These are phyloP conservation scores for Rostrohypoxylon terebratum DNA, from an alignment of 495 filamentous ascomycete species.

Conservation along the genomic window DNA sequence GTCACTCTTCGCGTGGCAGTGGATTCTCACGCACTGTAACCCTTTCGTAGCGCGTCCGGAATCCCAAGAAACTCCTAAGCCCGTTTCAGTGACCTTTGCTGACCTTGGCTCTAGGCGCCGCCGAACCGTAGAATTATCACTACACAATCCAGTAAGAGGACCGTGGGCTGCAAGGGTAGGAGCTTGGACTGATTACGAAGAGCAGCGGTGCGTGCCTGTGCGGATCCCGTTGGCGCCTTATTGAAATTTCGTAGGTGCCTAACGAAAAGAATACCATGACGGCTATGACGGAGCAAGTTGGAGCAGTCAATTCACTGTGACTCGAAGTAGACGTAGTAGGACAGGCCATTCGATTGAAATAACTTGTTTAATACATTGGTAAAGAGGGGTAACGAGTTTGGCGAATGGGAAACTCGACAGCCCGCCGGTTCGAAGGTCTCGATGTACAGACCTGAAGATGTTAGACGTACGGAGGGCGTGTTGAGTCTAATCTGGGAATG, in stretches of 20 bases:
- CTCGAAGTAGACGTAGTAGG: constrained; percentile 30
- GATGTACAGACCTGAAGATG: constrained; percentile 23
- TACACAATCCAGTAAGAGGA: constrained; percentile 24
- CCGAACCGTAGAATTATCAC: constrained; percentile 30
- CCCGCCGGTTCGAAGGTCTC: constrained; percentile 43
- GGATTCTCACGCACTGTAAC: constrained; percentile 47
- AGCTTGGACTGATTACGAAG: constrained; percentile 16
- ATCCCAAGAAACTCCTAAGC: constrained; percentile 34
- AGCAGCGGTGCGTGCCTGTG: constrained; percentile 32
- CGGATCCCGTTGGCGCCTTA: constrained; percentile 43
- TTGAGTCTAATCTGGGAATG: constrained; percentile 25
- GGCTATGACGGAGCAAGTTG: constrained; percentile 41
- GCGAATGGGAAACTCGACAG: constrained; percentile 32
- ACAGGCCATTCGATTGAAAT: constrained; percentile 30
- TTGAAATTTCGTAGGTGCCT: constrained; percentile 37
- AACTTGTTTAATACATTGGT: constrained; percentile 30
- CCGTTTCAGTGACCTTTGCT: constrained; percentile 15
- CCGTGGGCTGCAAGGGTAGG: constrained; percentile 11
- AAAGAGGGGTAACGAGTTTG: constrained; percentile 31
- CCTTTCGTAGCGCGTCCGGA: constrained; percentile 14
- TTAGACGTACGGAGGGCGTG: constrained; percentile 38
- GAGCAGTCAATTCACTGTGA: constrained; percentile 36
- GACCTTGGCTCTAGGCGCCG: constrained; percentile 8
- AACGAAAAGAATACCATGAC: constrained; percentile 36
- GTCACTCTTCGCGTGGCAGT: constrained; percentile 44